Evolutionary conservation across 169 alveolate genomes (phyloP).

Genomic region (Cryptosporidium ubiquitum): DNA sequence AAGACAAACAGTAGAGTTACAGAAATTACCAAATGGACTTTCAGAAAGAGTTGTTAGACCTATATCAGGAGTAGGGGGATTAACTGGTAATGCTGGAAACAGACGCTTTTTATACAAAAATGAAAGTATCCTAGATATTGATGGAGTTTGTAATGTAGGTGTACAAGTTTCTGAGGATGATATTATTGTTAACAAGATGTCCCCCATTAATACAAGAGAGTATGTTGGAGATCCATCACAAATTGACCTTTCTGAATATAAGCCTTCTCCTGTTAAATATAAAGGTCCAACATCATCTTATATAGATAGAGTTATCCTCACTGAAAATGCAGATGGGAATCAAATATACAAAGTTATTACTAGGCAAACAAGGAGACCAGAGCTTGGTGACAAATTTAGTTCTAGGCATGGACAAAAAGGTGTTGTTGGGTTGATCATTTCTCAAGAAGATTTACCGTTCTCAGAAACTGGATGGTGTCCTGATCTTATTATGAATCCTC

Average conservation of each 20-base stretch:
- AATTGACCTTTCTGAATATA: conserved; percentile 75
- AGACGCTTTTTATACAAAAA: conserved; percentile 35
- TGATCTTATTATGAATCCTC: conserved; percentile 99
- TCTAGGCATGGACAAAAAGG: conserved; percentile 99
- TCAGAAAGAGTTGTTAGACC: conserved; percentile 78
- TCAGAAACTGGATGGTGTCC: conserved; percentile 99
- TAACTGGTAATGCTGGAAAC: not conserved
- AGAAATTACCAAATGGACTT: conserved; percentile 83
- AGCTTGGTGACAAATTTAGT: conserved; percentile 97
- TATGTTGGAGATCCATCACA: conserved; percentile 77
- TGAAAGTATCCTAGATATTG: conserved; percentile 85
- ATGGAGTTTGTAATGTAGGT: conserved; percentile 94
- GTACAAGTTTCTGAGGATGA: conserved; percentile 91
- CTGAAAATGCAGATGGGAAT: conserved; percentile 92
- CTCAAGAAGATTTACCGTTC: conserved; percentile 98
- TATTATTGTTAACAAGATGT: conserved; percentile 87
- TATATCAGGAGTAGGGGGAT: not conserved
- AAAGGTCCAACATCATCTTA: conserved; percentile 89
- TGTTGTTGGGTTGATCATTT: conserved; percentile 98
- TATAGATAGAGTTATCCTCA: conserved; percentile 94
- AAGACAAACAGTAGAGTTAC: conserved; percentile 83
- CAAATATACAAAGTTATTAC: conserved; percentile 91
- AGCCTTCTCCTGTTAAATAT: conserved; percentile 79
- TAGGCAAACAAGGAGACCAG: conserved; percentile 96
- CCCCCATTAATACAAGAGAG: conserved; percentile 84